Conservation (phyloP, 176 grass and related monocot species). For the Canna indica region DNA sequence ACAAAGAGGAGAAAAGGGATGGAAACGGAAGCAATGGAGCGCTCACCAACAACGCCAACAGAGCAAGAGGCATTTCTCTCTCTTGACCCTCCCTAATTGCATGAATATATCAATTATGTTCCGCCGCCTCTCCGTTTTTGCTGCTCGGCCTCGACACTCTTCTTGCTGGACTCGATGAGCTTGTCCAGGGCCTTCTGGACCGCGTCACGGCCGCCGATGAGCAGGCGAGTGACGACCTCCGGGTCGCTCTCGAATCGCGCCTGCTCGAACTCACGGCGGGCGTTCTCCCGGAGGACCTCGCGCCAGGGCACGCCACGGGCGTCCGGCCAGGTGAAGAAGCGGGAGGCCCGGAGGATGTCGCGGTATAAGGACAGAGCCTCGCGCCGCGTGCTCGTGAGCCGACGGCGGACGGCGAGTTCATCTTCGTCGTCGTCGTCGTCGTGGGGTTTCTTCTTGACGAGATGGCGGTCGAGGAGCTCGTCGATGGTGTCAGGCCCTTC, state of each 20-base stretch:
- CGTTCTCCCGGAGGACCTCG: conserved; percentile 58
- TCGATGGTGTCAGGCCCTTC: conserved; percentile 91
- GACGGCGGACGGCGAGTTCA: conserved; percentile 27
- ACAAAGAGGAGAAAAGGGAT: background rate
- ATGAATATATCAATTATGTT: background rate
- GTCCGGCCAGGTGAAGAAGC: conserved; percentile 71
- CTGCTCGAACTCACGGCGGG: conserved; percentile 65
- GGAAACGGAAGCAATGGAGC: background rate
- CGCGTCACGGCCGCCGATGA: conserved; percentile 66
- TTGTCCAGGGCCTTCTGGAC: conserved; percentile 68
- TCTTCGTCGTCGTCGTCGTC: conserved; percentile 36
- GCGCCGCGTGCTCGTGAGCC: conserved; percentile 54
- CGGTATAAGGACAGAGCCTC: conserved; percentile 74
- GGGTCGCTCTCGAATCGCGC: conserved; percentile 58
- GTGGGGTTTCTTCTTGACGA: conserved; percentile 42
- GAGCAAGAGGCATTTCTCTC: background rate
- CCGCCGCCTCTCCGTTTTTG: conserved; percentile 29
- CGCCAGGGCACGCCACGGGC: conserved; percentile 68
- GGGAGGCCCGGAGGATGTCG: conserved; percentile 52
- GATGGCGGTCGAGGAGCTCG: conserved; percentile 81
- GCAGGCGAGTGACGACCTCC: conserved; percentile 64
- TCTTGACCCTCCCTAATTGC: background rate
- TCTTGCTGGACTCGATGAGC: conserved; percentile 46
- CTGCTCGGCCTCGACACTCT: conserved; percentile 40
- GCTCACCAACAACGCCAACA: background rate